These are phyloP conservation scores for Xylaria sp. DNA, from an alignment of 2,329 filamentous ascomycete species.

Conservation along the genomic window DNA sequence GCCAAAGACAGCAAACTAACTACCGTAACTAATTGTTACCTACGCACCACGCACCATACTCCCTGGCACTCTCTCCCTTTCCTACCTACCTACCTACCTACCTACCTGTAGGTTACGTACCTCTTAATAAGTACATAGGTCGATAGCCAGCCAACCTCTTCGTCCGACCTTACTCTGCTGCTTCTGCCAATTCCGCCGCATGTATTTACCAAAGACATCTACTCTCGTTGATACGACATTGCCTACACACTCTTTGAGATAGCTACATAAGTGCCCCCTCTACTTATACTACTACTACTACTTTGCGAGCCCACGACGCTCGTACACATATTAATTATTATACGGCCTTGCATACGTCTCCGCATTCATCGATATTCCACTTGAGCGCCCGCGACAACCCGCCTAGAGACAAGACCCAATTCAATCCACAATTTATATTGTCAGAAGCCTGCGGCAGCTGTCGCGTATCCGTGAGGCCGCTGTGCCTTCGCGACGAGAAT, in stretches of 20 bases:
- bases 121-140: too few relatives aligned
- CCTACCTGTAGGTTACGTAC: neutral
- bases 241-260: neutral
- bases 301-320: slow-evolving; percentile 12
- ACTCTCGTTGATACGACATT: slow-evolving; percentile 5
- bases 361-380: neutral
- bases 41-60: neutral
- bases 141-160: neutral
- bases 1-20: slow-evolving; percentile 5
- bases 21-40: neutral
- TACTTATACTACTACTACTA: neutral
- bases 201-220: slow-evolving; percentile 1
- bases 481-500: slow-evolving; percentile 36
- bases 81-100: neutral
- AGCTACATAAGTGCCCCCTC: neutral
- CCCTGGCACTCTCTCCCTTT: too few relatives aligned
- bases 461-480: slow-evolving; percentile 32
- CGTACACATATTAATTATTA: slow-evolving; percentile 12
- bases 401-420: neutral
- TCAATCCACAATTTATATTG: slow-evolving; percentile 18
- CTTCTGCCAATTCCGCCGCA: neutral
- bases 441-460: slow-evolving; percentile 19
- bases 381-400: neutral
- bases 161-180: neutral
- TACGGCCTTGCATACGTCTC: slow-evolving; percentile 4